Percentiles rank a stretch among this genome's conserved stretches.
Conservation (phyloP, 192 early-diverging fungal genomes). For the Coemansia sp. region DNA sequence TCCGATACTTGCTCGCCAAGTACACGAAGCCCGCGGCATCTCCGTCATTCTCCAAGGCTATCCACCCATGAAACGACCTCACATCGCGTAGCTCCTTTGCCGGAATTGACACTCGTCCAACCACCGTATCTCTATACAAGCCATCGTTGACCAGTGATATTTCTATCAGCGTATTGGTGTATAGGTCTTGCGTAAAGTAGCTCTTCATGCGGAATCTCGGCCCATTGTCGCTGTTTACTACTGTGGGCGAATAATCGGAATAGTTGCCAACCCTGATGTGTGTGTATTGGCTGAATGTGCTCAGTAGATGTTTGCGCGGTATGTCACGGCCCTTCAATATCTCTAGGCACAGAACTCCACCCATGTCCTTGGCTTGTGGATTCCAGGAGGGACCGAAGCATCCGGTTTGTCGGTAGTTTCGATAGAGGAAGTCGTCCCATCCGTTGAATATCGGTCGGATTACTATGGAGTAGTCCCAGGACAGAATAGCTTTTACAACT, state of each 20-base stretch:
- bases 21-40: constrained; percentile 33
- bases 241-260: constrained; percentile 11
- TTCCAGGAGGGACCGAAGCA: constrained; percentile 20
- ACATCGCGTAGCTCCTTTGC: constrained; percentile 37
- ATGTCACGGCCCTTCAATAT: constrained; percentile 36
- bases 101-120: constrained; percentile 26
- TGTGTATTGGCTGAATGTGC: constrained; percentile 18
- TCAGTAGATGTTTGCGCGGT: background rate
- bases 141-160: constrained; percentile 32
- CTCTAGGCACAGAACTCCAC: constrained; percentile 13
- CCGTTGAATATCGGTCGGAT: constrained; percentile 29
- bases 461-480: constrained; percentile 7
- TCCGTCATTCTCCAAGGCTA: constrained; percentile 8
- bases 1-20: constrained; percentile 19
- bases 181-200: constrained; percentile 21
- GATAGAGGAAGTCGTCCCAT: constrained; percentile 21
- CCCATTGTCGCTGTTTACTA: constrained; percentile 18
- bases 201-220: constrained; percentile 27
- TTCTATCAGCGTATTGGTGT: constrained; percentile 24
- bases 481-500: constrained; percentile 1
- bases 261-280: constrained; percentile 15
- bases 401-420: constrained; percentile 19
- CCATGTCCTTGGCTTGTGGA: background rate
- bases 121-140: constrained; percentile 16
- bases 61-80: constrained; percentile 37